phyloP scores from a whole-genome alignment of 805 yeast genomes.

The Scheffersomyces spartinae region DNA sequence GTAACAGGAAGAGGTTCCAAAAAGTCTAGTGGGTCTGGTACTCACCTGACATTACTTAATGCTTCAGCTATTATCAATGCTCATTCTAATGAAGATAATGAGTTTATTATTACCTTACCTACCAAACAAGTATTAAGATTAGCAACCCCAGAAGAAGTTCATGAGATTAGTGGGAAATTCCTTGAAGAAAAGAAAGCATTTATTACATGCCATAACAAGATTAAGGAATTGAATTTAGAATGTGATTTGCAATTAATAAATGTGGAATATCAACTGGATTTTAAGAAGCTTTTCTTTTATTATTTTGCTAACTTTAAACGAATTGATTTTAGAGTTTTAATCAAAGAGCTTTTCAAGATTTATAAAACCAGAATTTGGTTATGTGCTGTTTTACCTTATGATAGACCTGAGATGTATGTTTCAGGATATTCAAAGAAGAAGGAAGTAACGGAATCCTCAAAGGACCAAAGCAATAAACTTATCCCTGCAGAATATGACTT shows the following conservation, averaged over 20 bases:
- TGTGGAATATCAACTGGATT: constrained; percentile 35
- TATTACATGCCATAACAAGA: constrained; percentile 44
- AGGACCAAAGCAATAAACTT: no score
- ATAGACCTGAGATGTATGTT: constrained; percentile 22
- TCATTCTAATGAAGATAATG: constrained; percentile 41
- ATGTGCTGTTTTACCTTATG: constrained; percentile 34
- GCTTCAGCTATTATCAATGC: constrained; percentile 25
- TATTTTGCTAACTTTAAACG: constrained; percentile 35
- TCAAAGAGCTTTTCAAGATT: constrained; percentile 32
- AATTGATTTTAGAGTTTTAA: constrained; percentile 31
- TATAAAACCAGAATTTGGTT: constrained; percentile 37
- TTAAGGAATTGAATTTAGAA: constrained; percentile 36
- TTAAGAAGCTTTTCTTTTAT: constrained; percentile 33
- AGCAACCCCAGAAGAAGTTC: constrained; percentile 62
- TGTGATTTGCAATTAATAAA: constrained; percentile 32
- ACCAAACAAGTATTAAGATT: constrained; percentile 68
- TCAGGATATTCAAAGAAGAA: no score
- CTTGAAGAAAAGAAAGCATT: constrained; percentile 65
- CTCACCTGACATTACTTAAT: constrained; percentile 25
- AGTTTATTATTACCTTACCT: constrained; percentile 54
- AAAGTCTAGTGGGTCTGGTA: constrained; percentile 21
- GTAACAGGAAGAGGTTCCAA: constrained; percentile 8
- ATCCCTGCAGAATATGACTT: constrained; percentile 32
- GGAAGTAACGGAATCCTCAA: no score
- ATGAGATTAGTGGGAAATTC: constrained; percentile 49